Conservation (phyloP, 2,329 filamentous ascomycete genomes). For the Phaeoacremonium minimum region DNA sequence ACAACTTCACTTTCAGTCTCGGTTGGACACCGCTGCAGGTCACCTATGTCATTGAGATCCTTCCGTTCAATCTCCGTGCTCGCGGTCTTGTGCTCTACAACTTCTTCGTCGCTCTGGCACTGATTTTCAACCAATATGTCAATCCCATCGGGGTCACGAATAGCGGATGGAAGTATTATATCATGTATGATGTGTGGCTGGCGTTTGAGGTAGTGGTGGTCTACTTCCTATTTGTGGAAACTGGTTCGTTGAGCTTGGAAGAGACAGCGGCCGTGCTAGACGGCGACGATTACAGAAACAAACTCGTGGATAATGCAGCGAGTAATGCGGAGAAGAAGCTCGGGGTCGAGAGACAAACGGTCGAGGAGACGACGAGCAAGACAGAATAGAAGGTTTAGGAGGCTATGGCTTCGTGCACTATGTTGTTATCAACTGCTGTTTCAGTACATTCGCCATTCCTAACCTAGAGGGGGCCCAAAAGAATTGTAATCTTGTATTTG, state of each 20-base stretch:
- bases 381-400: too few relatives aligned
- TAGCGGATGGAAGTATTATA: conserved; percentile 5
- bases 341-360: not conserved
- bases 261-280: conserved; percentile 3
- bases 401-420: too few relatives aligned
- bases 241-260: conserved; percentile 7
- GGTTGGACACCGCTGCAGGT: not conserved
- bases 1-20: conserved; percentile 36
- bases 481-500: too few relatives aligned
- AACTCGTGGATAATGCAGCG: not conserved
- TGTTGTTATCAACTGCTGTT: too few relatives aligned
- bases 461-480: too few relatives aligned
- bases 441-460: too few relatives aligned
- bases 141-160: conserved; percentile 8
- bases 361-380: not conserved
- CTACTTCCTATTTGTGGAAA: conserved; percentile 9
- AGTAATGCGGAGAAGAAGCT: not conserved
- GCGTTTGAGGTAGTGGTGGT: conserved; percentile 6
- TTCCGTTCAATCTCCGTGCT: conserved; percentile 9
- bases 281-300: not conserved
- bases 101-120: conserved; percentile 3
- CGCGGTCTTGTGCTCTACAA: conserved; percentile 10
- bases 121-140: conserved; percentile 6
- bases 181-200: conserved; percentile 8
- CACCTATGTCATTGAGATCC: conserved; percentile 10